A percentile compares a stretch with the other conserved stretches of the same genome.
These are phyloP conservation scores for Hygrophorus russula DNA, from an alignment of 768 basidiomycete genomes.

Conservation along the genomic window DNA sequence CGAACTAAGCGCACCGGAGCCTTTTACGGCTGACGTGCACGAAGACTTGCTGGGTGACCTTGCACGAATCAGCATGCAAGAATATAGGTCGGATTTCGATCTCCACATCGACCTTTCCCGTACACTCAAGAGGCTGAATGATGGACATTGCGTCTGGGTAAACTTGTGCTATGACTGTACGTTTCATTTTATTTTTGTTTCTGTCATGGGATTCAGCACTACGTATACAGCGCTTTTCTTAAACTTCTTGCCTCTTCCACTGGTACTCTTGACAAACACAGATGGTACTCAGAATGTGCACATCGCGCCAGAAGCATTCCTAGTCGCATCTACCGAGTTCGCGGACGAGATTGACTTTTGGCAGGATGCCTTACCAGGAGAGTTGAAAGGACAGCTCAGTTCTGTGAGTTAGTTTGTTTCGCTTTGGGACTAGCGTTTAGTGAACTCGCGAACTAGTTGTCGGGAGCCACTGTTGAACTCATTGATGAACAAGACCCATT, in stretches of 20 bases:
- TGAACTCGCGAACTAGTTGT: too few species aligned
- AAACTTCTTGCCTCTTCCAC: too few species aligned
- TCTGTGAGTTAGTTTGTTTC: too few species aligned
- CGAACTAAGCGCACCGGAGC: constrained; percentile 40
- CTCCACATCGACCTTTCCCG: constrained; percentile 33
- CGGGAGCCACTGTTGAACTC: neutral
- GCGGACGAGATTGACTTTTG: constrained; percentile 38
- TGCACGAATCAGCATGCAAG: constrained; percentile 29
- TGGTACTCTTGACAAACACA: constrained; percentile 33
- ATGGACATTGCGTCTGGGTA: constrained; percentile 8
- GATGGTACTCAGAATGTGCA: constrained; percentile 17
- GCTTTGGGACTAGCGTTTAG: neutral
- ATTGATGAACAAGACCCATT: constrained; percentile 30
- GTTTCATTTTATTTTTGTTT: too few species aligned
- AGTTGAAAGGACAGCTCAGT: constrained; percentile 15
- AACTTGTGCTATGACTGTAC: too few species aligned
- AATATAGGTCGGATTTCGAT: constrained; percentile 41
- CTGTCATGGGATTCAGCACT: constrained; percentile 9
- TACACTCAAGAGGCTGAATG: too few species aligned
- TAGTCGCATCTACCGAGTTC: too few species aligned
- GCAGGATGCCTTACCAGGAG: constrained; percentile 38
- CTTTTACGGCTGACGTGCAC: constrained; percentile 43
- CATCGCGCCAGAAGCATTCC: too few species aligned
- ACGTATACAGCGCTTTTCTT: too few species aligned
- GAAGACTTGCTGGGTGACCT: constrained; percentile 43